phyloP scores from a whole-genome alignment of 331 rosid species.

The Acacia pycnantha region DNA sequence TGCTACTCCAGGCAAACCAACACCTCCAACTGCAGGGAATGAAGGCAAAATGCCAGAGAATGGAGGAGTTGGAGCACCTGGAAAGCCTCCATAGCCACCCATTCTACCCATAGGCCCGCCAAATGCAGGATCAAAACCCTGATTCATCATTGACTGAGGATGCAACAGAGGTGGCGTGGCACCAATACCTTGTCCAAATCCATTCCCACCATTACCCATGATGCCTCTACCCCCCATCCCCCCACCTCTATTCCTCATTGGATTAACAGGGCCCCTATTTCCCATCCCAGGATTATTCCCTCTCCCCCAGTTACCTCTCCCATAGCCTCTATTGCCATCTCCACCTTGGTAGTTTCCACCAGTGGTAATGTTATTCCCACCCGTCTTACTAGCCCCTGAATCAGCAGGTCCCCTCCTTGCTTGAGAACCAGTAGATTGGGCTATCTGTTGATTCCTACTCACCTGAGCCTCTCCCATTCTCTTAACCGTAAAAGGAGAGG shows the following conservation, averaged over 20 bases:
- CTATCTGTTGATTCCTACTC: slow-evolving; percentile 66
- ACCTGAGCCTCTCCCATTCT: slow-evolving; percentile 96
- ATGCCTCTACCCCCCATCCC: slow-evolving; percentile 91
- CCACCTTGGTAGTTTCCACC: slow-evolving; percentile 93
- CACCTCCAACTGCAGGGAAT: slow-evolving; percentile 82
- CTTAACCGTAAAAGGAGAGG: slow-evolving; percentile 82
- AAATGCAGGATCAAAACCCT: slow-evolving; percentile 94
- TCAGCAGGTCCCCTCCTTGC: slow-evolving; percentile 76
- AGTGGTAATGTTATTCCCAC: slow-evolving; percentile 64
- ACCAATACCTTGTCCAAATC: slow-evolving; percentile 91
- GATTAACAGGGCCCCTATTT: slow-evolving; percentile 78
- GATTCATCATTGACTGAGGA: slow-evolving; percentile 91
- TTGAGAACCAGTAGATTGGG: slow-evolving; percentile 47
- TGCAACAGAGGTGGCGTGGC: slow-evolving; percentile 79
- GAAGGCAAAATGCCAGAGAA: slow-evolving; percentile 82
- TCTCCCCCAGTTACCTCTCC: slow-evolving; percentile 95
- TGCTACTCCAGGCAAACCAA: slow-evolving; percentile 93
- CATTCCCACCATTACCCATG: slow-evolving; percentile 92
- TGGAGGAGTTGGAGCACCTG: slow-evolving; percentile 83
- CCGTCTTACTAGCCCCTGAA: slow-evolving; percentile 55
- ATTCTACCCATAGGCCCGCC: slow-evolving; percentile 93
- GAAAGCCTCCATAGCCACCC: slow-evolving; percentile 95
- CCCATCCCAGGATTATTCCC: slow-evolving; percentile 84
- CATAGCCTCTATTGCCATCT: slow-evolving; percentile 72
- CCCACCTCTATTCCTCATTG: slow-evolving; percentile 77